Conservation (phyloP, 2,329 filamentous ascomycete species). For the Exophiala viscosa region DNA sequence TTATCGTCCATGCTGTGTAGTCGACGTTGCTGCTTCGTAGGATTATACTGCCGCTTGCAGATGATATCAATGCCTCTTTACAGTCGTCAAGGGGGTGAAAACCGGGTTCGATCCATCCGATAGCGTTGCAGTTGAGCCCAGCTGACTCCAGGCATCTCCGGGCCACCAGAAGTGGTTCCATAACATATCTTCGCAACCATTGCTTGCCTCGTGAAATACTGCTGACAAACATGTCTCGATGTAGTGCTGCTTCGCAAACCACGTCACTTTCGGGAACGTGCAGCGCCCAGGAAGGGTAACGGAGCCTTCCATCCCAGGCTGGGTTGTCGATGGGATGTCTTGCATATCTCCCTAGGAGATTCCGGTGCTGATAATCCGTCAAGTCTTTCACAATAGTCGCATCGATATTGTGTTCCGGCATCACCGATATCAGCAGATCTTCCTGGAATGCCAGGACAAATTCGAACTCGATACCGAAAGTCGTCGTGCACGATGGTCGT, state of each 20-base stretch:
- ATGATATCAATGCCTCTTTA: constrained; percentile 3
- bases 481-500: constrained; percentile 2
- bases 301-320: constrained; percentile 6
- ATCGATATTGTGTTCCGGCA: constrained; percentile 11
- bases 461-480: constrained; percentile 24
- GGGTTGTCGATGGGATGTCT: constrained; percentile 1
- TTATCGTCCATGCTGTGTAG: constrained; percentile 24
- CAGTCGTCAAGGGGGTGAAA: background rate
- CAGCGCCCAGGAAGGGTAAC: constrained; percentile 19
- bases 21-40: constrained; percentile 13
- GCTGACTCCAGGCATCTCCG: constrained; percentile 6
- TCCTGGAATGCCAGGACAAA: constrained; percentile 20
- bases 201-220: background rate
- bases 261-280: constrained; percentile 16
- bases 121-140: constrained; percentile 9
- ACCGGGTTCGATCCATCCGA: constrained; percentile 16
- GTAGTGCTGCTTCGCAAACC: background rate
- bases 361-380: constrained; percentile 8
- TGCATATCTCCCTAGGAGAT: constrained; percentile 3
- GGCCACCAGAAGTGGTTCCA: constrained; percentile 22
- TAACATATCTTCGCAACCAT: constrained; percentile 17
- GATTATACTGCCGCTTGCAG: constrained; percentile 2
- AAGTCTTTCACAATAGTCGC: constrained; percentile 10
- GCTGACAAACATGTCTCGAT: constrained; percentile 6
- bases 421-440: constrained; percentile 5